Evolutionary conservation across 2,329 filamentous ascomycete species (phyloP).

Genomic region (Neonectria ditissima): DNA sequence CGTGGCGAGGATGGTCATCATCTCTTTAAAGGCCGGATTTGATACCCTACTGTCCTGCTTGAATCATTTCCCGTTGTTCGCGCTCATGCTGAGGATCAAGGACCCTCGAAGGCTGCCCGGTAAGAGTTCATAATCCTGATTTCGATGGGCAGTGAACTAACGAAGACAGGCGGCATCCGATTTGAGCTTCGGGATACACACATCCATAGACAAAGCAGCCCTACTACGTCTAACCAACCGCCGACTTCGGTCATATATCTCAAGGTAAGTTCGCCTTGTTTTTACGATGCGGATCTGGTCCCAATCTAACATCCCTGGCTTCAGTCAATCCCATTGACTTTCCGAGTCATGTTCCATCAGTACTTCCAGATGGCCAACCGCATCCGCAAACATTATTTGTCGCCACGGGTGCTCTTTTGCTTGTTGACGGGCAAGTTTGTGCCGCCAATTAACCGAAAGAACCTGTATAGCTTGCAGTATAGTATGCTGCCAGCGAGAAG

Average conservation of each 20-base stretch:
- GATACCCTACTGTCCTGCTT: conserved; percentile 93
- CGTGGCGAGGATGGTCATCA: conserved; percentile 92
- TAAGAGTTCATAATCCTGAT: conserved; percentile 49
- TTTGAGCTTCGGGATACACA: conserved; percentile 88
- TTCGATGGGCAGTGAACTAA: conserved; percentile 1
- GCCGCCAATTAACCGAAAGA: conserved; percentile 93
- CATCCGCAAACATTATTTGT: conserved; percentile 94
- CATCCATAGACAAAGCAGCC: conserved; percentile 56
- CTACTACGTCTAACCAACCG: conserved; percentile 58
- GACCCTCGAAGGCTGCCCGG: conserved; percentile 91
- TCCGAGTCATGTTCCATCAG: conserved; percentile 95
- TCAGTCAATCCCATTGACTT: conserved; percentile 87
- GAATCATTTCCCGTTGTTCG: conserved; percentile 98
- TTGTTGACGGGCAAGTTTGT: conserved; percentile 92
- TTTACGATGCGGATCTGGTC: background rate
- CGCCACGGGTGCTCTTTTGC: conserved; percentile 86
- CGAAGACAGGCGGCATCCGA: conserved; percentile 71
- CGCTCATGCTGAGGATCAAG: conserved; percentile 94
- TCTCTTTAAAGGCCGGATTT: conserved; percentile 88
- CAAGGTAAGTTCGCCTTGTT: conserved; percentile 67
- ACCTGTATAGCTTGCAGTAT: conserved; percentile 96
- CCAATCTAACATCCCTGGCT: background rate
- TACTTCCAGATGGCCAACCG: conserved; percentile 95
- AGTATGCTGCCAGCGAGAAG: conserved; percentile 92
- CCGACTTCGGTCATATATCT: conserved; percentile 86